Percentiles rank a stretch among this genome's conserved stretches.
Conservation (phyloP, 371 early-diverging fungal genomes). For the Mortierella sp. region DNA sequence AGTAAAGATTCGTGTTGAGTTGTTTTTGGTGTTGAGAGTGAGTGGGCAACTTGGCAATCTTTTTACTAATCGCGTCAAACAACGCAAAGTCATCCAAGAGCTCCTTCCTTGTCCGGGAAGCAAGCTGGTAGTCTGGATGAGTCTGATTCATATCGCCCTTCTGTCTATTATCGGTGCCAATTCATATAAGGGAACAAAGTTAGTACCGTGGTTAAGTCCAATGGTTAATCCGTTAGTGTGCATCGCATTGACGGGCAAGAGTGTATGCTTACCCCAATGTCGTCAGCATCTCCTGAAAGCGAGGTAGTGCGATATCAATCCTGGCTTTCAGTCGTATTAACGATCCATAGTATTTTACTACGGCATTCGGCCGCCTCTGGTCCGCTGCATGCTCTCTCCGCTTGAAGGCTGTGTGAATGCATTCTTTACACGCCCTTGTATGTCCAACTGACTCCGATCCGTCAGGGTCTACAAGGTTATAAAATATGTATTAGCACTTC, state of each 20-base stretch:
- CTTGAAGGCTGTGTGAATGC: slow-evolving; percentile 68
- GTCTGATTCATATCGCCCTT: slow-evolving; percentile 62
- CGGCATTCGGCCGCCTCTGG: slow-evolving; percentile 46
- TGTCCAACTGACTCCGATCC: slow-evolving; percentile 68
- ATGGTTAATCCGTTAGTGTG: neutral
- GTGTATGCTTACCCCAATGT: slow-evolving; percentile 63
- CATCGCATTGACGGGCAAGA: neutral
- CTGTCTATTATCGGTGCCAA: slow-evolving; percentile 50
- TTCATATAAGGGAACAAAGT: slow-evolving; percentile 1
- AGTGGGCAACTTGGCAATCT: slow-evolving; percentile 65
- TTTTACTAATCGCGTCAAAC: slow-evolving; percentile 75
- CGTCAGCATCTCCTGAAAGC: slow-evolving; percentile 70
- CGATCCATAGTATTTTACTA: slow-evolving; percentile 50
- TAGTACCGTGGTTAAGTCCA: neutral
- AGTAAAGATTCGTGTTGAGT: slow-evolving; percentile 77
- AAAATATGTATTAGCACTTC: neutral
- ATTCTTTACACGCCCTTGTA: slow-evolving; percentile 73
- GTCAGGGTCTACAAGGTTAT: slow-evolving; percentile 34
- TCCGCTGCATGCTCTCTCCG: slow-evolving; percentile 49
- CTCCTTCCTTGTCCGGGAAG: slow-evolving; percentile 73
- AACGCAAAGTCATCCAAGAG: slow-evolving; percentile 73
- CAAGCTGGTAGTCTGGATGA: slow-evolving; percentile 69
- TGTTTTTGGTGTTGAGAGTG: slow-evolving; percentile 67
- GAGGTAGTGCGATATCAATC: slow-evolving; percentile 70
- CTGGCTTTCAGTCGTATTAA: slow-evolving; percentile 56